phyloP scores from a whole-genome alignment of 805 yeast species.

The Metschnikowia lochheadii region DNA sequence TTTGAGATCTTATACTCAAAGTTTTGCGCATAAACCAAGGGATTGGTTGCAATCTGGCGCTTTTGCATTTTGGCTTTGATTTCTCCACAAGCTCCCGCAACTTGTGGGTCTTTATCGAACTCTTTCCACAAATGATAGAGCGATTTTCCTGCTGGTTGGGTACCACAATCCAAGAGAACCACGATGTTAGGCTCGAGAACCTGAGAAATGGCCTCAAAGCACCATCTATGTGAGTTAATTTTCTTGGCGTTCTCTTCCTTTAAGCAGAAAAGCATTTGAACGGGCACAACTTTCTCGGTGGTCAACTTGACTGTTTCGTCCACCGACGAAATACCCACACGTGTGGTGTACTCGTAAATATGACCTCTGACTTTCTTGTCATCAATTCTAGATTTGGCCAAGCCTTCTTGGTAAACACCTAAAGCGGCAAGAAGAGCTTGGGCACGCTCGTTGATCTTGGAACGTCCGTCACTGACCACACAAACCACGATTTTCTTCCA shows the following conservation, averaged over 20 bases:
- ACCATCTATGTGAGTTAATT: slow-evolving; percentile 96
- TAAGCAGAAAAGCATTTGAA: slow-evolving; percentile 83
- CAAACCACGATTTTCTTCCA: slow-evolving; percentile 94
- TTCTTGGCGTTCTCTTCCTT: slow-evolving; percentile 87
- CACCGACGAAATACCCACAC: slow-evolving; percentile 70
- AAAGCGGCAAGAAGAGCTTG: slow-evolving; percentile 77
- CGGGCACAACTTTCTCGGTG: slow-evolving; percentile 61
- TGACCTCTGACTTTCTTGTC: slow-evolving; percentile 80
- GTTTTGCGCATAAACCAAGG: slow-evolving; percentile 93
- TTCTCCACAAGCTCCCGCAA: slow-evolving; percentile 98
- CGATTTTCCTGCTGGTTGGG: slow-evolving; percentile 81
- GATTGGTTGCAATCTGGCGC: slow-evolving; percentile 57
- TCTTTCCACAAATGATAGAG: slow-evolving; percentile 87
- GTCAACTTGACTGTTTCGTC: slow-evolving; percentile 50
- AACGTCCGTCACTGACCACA: slow-evolving; percentile 88
- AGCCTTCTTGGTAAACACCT: slow-evolving; percentile 93
- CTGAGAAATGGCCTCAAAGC: slow-evolving; percentile 87
- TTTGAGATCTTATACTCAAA: slow-evolving; percentile 96
- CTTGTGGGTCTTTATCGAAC: slow-evolving; percentile 68
- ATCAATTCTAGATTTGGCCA: slow-evolving; percentile 87
- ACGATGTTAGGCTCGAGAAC: slow-evolving; percentile 78
- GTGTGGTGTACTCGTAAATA: slow-evolving; percentile 88
- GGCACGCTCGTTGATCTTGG: slow-evolving; percentile 73
- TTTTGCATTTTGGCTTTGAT: slow-evolving; percentile 50
- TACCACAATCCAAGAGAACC: slow-evolving; percentile 88